These are phyloP conservation scores for Houttuynia cordata DNA, from an alignment of 164 flowering plant species.

Conservation along the genomic window DNA sequence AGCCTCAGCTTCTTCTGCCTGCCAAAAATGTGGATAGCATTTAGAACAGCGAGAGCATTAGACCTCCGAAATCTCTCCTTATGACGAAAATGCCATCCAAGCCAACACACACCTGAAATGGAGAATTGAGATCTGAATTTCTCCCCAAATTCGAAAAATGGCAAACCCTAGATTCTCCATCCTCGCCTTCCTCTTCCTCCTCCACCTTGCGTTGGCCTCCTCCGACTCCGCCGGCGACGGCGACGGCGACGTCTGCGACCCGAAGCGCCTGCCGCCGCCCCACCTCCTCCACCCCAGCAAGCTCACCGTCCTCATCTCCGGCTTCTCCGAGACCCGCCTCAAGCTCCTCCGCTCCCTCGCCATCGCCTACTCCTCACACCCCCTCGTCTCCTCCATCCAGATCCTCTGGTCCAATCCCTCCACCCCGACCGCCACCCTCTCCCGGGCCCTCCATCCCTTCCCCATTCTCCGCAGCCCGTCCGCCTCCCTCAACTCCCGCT, in stretches of 20 bases:
- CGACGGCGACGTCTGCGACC: conserved; percentile 8
- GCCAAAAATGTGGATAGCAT: background rate
- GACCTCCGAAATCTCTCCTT: background rate
- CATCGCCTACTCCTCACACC: conserved; percentile 46
- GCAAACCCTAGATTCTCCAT: background rate
- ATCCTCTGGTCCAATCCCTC: conserved; percentile 82
- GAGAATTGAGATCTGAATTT: background rate
- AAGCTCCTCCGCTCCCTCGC: conserved; percentile 61
- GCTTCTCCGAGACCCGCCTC: conserved; percentile 68
- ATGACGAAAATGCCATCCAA: background rate
- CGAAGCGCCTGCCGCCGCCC: conserved; percentile 12
- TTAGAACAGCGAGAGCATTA: background rate
- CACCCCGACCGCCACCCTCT: conserved; percentile 38
- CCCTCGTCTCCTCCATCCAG: conserved; percentile 46
- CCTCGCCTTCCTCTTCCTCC: background rate
- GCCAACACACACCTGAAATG: too few species aligned
- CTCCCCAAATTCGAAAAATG: too few species aligned
- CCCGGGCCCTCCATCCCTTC: conserved; percentile 29
- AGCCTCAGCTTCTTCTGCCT: background rate
- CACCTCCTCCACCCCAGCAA: conserved; percentile 42
- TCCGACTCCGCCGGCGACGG: background rate
- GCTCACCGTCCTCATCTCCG: conserved; percentile 78
- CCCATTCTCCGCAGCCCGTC: conserved; percentile 34
- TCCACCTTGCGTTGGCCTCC: background rate
- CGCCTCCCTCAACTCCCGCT: conserved; percentile 53